Conservation (phyloP, 495 filamentous ascomycete genomes). For the Neurospora sp. region DNA sequence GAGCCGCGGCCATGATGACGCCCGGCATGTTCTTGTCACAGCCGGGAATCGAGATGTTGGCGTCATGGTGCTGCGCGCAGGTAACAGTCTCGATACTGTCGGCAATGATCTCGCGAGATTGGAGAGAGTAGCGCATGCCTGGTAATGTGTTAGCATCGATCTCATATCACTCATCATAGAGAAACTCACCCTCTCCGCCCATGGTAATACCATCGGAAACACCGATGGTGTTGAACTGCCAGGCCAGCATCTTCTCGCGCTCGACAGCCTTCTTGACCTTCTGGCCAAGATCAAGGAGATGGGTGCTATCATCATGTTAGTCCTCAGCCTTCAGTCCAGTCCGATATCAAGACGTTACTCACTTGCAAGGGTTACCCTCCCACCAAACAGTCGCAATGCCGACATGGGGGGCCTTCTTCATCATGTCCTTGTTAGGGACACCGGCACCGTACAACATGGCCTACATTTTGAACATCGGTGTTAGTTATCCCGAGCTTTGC, state of each 20-base stretch:
- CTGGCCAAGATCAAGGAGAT: slow-evolving; percentile 75
- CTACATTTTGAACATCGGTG: slow-evolving; percentile 26
- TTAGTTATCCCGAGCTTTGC: slow-evolving; percentile 1
- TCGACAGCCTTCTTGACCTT: slow-evolving; percentile 76
- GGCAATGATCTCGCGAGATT: slow-evolving; percentile 89
- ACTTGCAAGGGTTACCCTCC: slow-evolving; percentile 84
- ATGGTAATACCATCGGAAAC: slow-evolving; percentile 93
- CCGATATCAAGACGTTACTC: slow-evolving; percentile 18
- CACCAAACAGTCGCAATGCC: slow-evolving; percentile 90
- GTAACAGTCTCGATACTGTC: slow-evolving; percentile 92
- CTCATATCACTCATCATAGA: neutral
- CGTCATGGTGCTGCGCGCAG: slow-evolving; percentile 81
- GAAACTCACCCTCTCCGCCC: slow-evolving; percentile 72
- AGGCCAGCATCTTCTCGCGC: slow-evolving; percentile 81
- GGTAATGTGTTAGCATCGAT: neutral
- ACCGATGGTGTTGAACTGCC: slow-evolving; percentile 91
- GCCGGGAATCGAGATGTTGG: slow-evolving; percentile 88
- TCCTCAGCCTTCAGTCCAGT: slow-evolving; percentile 1
- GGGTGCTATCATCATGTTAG: slow-evolving; percentile 26
- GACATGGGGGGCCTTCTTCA: slow-evolving; percentile 87
- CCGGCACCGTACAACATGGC: slow-evolving; percentile 96
- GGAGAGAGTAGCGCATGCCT: slow-evolving; percentile 97
- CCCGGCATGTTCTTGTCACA: slow-evolving; percentile 99
- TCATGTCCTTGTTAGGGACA: slow-evolving; percentile 69
- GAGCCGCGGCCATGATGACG: slow-evolving; percentile 53